Conservation (phyloP, 495 filamentous ascomycete genomes). For the Penicillium soppii region DNA sequence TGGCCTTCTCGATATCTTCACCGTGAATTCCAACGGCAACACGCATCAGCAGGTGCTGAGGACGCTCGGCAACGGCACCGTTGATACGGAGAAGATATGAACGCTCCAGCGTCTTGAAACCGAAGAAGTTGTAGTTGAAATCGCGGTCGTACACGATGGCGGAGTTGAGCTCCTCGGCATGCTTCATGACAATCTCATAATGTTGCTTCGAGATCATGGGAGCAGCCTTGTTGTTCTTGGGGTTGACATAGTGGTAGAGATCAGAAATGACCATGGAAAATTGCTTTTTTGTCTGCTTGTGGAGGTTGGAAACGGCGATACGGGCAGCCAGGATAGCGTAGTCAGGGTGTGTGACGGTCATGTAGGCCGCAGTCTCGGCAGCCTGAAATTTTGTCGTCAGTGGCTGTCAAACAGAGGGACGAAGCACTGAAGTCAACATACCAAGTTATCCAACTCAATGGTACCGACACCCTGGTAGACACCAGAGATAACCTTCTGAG, state of each 20-base stretch:
- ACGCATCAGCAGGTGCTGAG: conserved; percentile 99
- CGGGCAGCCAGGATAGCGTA: conserved; percentile 98
- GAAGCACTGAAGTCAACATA: conserved; percentile 55
- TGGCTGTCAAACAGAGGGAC: background rate
- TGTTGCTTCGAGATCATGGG: conserved; percentile 91
- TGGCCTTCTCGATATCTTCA: conserved; percentile 85
- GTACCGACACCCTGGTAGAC: conserved; percentile 98
- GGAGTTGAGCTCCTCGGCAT: conserved; percentile 94
- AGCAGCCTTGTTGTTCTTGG: conserved; percentile 78
- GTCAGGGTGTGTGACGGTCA: conserved; percentile 98
- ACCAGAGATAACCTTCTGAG: conserved; percentile 98
- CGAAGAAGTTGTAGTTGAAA: conserved; percentile 99
- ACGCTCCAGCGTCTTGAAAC: conserved; percentile 98
- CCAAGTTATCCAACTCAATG: conserved; percentile 92
- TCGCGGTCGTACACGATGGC: conserved; percentile 98
- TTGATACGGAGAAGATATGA: conserved; percentile 93
- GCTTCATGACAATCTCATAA: conserved; percentile 89
- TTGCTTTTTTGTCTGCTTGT: conserved; percentile 99
- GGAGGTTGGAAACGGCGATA: conserved; percentile 98
- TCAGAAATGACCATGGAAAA: conserved; percentile 92
- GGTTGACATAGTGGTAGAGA: conserved; percentile 94
- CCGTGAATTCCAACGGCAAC: conserved; percentile 96
- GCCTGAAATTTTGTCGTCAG: conserved; percentile 56
- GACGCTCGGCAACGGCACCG: conserved; percentile 91
- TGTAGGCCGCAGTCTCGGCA: conserved; percentile 98